phyloP scores from a whole-genome alignment of 2,329 filamentous ascomycete species.

The Lecanicillium sp. region DNA sequence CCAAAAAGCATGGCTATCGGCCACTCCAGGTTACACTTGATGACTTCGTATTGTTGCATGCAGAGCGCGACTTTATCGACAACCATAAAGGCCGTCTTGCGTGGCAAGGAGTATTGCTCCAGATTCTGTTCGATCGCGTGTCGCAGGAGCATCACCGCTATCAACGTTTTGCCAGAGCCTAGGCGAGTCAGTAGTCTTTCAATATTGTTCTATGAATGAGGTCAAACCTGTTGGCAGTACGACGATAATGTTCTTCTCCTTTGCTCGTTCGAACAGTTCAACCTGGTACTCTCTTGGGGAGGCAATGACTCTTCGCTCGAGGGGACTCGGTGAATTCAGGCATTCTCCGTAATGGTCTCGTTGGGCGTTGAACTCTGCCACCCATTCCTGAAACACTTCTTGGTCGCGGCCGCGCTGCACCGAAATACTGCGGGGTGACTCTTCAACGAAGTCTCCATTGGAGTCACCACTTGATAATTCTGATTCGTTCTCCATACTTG shows the following conservation, averaged over 20 bases:
- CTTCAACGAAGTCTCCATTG: too few relatives aligned
- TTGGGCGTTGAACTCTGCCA: too few relatives aligned
- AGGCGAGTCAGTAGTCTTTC: slow-evolving; percentile 7
- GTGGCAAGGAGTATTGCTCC: slow-evolving; percentile 50
- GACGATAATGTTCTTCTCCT: slow-evolving; percentile 78
- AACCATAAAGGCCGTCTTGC: slow-evolving; percentile 75
- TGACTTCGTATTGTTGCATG: slow-evolving; percentile 78
- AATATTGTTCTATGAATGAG: neutral
- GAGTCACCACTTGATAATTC: too few relatives aligned
- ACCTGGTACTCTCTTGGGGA: slow-evolving; percentile 84
- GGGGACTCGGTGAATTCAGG: too few relatives aligned
- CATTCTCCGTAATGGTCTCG: too few relatives aligned
- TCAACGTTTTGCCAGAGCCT: slow-evolving; percentile 94
- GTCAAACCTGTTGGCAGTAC: slow-evolving; percentile 76
- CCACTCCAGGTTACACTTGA: slow-evolving; percentile 74
- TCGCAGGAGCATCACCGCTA: slow-evolving; percentile 76
- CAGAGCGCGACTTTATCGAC: slow-evolving; percentile 87
- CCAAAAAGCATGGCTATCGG: slow-evolving; percentile 70
- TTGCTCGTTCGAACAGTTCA: slow-evolving; percentile 85
- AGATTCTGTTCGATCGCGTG: slow-evolving; percentile 73
- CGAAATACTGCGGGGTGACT: too few relatives aligned
- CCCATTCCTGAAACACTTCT: too few relatives aligned
- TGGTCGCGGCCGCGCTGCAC: too few relatives aligned
- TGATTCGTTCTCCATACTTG: too few relatives aligned
- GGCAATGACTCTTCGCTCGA: slow-evolving; percentile 27